phyloP scores from a whole-genome alignment of 2,329 filamentous ascomycete genomes.

The Aspergillus jensenii region DNA sequence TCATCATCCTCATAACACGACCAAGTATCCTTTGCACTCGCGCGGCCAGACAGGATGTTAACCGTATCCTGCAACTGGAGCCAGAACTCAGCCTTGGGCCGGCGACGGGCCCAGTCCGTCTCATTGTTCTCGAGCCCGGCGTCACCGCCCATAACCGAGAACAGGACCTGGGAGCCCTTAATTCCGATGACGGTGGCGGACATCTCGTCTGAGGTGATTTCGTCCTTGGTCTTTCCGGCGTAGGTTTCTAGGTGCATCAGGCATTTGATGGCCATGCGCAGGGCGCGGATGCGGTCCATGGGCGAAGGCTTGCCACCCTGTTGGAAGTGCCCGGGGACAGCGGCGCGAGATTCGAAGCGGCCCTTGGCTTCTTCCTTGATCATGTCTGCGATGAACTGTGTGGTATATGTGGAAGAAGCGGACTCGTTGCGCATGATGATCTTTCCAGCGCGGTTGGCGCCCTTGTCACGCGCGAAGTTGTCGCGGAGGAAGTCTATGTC shows the following conservation, averaged over 20 bases:
- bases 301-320: conserved; percentile 89
- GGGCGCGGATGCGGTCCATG: conserved; percentile 93
- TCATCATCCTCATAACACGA: conserved; percentile 27
- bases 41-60: conserved; percentile 77
- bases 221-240: conserved; percentile 62
- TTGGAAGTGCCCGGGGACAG: conserved; percentile 90
- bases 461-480: conserved; percentile 80
- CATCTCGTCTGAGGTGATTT: conserved; percentile 71
- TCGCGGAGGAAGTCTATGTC: conserved; percentile 89
- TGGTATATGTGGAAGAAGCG: conserved; percentile 84
- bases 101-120: conserved; percentile 89
- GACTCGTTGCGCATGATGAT: conserved; percentile 97
- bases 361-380: conserved; percentile 91
- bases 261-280: conserved; percentile 89
- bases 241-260: conserved; percentile 86
- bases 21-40: conserved; percentile 37
- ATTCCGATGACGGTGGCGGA: conserved; percentile 87
- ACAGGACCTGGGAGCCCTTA: conserved; percentile 84
- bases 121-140: conserved; percentile 74
- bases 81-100: conserved; percentile 87
- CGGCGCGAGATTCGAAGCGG: conserved; percentile 87
- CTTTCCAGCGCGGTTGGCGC: conserved; percentile 85
- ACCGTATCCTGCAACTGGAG: conserved; percentile 75
- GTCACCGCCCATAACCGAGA: conserved; percentile 67
- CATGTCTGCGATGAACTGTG: conserved; percentile 91